Conservation (phyloP, 2,329 filamentous ascomycete species). For the Scedosporium dehoogii region DNA sequence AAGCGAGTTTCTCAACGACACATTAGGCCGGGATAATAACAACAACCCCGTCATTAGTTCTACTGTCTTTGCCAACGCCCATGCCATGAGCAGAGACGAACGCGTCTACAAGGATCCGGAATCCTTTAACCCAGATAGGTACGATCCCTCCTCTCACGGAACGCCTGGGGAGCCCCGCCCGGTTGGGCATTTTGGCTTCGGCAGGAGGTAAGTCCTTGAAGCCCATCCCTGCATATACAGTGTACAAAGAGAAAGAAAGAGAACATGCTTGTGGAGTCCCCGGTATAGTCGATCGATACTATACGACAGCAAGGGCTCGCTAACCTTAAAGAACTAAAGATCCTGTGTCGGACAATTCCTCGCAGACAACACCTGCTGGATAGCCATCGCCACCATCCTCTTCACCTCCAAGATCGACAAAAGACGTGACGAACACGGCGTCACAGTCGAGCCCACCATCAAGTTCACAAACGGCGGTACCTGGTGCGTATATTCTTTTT, state of each 20-base stretch:
- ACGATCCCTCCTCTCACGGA: constrained; percentile 14
- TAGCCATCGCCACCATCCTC: constrained; percentile 24
- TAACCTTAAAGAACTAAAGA: constrained; percentile 10
- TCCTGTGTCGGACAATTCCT: constrained; percentile 22
- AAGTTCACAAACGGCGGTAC: constrained; percentile 22
- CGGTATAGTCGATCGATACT: neutral
- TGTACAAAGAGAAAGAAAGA: no score
- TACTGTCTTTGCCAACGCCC: constrained; percentile 29
- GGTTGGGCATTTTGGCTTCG: constrained; percentile 23
- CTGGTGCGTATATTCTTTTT: constrained; percentile 15
- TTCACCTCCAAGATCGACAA: constrained; percentile 19
- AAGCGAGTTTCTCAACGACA: neutral
- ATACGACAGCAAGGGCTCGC: neutral
- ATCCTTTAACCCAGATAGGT: constrained; percentile 38
- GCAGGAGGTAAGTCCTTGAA: constrained; percentile 15
- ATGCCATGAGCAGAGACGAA: constrained; percentile 32
- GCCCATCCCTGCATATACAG: neutral
- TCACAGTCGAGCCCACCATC: constrained; percentile 17
- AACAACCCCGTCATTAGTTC: constrained; percentile 14
- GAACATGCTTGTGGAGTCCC: neutral
- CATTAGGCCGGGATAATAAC: neutral
- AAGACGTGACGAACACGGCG: constrained; percentile 14
- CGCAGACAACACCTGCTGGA: constrained; percentile 25
- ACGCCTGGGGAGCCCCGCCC: constrained; percentile 33
- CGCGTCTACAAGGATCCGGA: constrained; percentile 28